Evolutionary conservation across 306 rosid species (phyloP).

Genomic region (Crotalaria pallida): DNA sequence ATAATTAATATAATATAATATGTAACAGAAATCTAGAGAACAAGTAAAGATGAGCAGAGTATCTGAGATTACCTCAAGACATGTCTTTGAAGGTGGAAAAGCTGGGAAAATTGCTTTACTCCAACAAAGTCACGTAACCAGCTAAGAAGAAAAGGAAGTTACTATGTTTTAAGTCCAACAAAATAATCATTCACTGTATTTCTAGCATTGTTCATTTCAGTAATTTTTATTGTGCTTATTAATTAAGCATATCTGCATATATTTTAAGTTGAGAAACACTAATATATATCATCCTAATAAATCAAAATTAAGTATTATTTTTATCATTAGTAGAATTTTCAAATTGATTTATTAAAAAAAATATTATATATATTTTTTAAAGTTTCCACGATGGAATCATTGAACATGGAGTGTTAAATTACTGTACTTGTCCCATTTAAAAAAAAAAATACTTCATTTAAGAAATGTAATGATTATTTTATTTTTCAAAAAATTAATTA

Average conservation of each 20-base stretch:
- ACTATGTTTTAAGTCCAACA: slow-evolving; percentile 32
- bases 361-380: neutral
- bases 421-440: too few relatives aligned
- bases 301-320: too few relatives aligned
- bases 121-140: neutral
- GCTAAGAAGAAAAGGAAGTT: neutral
- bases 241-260: too few relatives aligned
- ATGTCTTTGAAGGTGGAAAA: neutral
- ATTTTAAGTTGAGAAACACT: too few relatives aligned
- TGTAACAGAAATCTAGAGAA: neutral
- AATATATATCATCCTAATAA: too few relatives aligned
- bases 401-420: neutral
- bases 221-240: neutral
- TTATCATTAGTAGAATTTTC: too few relatives aligned
- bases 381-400: neutral
- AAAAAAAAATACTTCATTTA: too few relatives aligned
- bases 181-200: slow-evolving; percentile 37
- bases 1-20: neutral
- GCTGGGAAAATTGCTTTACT: neutral
- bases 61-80: slow-evolving; percentile 28
- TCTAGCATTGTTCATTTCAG: slow-evolving; percentile 1
- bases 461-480: too few relatives aligned
- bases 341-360: too few relatives aligned
- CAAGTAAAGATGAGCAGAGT: slow-evolving; percentile 6
- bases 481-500: too few relatives aligned